Base-by-base conservation (phyloP, 352 stramenopile species). In the Globisporangium sylvaticum region DNA sequence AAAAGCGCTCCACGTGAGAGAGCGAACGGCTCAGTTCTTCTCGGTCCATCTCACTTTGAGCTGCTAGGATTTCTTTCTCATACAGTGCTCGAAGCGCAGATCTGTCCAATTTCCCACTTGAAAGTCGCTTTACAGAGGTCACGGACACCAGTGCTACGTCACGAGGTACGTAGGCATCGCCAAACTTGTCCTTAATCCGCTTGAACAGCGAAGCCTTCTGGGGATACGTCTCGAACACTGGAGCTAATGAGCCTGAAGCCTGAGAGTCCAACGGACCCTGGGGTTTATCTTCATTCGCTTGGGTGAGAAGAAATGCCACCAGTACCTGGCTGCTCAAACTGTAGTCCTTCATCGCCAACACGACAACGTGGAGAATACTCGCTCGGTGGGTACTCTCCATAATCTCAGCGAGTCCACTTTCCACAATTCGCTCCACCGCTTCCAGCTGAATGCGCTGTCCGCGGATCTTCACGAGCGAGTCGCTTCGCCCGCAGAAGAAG, bases 391-490 rank as follows among this genome's bases (percentile, higher is more conserved):
- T 32, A 65, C 64, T 44, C 29, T 67, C 58, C 10, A 74, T 50
- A 22, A 66, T 65, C 2, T 39, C 34, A 8, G 62, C 37, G n/a
- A 88, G 71, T 27, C 61, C 62, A 58, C 29, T 4, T 18, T 63
- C 39, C 3, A 70, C 2, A 9, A 42, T 27, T 9, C 71, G 66
- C 55, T 89, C 83, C 10, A 88, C 73, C 4, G 74, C 77, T 34
- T 86, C 77, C 25, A 91, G 70, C 50, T 84, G 72, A 25, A 91
- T 58, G 24, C 74, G 71, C 20, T 84, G 77, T 32, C 83, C 83
- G 27, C 78, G 69, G 61, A 89, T 76, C 58, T 91, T 91, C 9
- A 91, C 73, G 37, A 75, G 67, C 39, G 72, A 66, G 62, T 91
- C 83, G 2, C 55, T 66, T 18, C 83, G 80, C 8, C 80, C 80